A percentile compares a stretch with the other conserved stretches of the same genome.
Evolutionary conservation across 164 flowering plant species (phyloP).

Genomic region (Cinnamomum micranthum): DNA sequence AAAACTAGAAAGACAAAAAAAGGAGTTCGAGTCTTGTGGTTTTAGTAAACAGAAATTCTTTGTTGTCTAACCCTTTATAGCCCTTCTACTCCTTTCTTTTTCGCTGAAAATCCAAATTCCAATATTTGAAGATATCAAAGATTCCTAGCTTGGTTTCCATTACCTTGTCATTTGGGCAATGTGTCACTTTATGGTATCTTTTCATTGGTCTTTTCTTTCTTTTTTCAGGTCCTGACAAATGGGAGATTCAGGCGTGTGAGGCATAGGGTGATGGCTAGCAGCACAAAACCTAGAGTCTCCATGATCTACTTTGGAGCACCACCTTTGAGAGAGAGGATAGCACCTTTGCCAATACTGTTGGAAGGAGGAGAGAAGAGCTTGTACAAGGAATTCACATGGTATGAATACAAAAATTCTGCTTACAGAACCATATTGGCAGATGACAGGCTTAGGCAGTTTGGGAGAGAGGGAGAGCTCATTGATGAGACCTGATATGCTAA

Average conservation of each 20-base stretch:
- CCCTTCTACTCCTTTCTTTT: no score
- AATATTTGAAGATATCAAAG: no score
- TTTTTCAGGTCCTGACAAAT: slow-evolving; percentile 79
- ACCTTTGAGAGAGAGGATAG: slow-evolving; percentile 49
- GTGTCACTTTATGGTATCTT: no score
- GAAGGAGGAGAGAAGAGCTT: slow-evolving; percentile 56
- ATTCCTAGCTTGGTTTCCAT: no score
- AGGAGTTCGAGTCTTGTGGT: neutral
- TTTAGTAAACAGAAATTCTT: no score
- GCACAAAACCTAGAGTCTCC: slow-evolving; percentile 60
- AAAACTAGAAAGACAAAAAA: neutral
- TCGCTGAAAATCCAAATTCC: no score
- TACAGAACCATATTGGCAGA: slow-evolving; percentile 69
- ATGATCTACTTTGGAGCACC: slow-evolving; percentile 93
- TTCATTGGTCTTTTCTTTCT: neutral
- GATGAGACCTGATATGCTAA: neutral
- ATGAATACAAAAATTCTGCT: slow-evolving; percentile 70
- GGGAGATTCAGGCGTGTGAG: slow-evolving; percentile 84
- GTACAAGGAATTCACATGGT: slow-evolving; percentile 93
- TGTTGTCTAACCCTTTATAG: no score
- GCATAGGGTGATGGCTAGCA: slow-evolving; percentile 74
- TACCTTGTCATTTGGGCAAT: no score
- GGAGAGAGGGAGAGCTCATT: slow-evolving; percentile 10
- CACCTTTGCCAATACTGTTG: slow-evolving; percentile 46
- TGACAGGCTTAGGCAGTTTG: slow-evolving; percentile 59